A percentile compares a stretch with the other conserved stretches of the same genome.
Conservation (phyloP, 306 rosid genomes). For the Dryas drummondii region DNA sequence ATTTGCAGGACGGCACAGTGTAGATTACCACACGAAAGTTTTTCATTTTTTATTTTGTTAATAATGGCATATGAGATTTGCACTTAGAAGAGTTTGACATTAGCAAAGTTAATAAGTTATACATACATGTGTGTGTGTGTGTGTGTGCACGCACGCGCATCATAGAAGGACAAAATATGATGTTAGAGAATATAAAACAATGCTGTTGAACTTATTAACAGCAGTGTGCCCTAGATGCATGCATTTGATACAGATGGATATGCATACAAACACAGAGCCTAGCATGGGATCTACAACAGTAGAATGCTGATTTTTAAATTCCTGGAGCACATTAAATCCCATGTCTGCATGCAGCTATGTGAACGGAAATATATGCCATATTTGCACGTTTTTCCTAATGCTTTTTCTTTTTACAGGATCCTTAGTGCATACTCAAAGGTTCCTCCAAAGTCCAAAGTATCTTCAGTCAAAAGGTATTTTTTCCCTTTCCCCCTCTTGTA, state of each 20-base stretch:
- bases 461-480: slow-evolving; percentile 60
- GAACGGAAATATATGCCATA: neutral
- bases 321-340: neutral
- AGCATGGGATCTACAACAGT: neutral
- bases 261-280: neutral
- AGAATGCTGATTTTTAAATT: neutral
- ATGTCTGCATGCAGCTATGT: neutral
- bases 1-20: slow-evolving; percentile 1
- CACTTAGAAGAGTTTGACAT: neutral
- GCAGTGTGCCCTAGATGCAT: neutral
- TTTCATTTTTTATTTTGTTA: neutral
- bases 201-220: neutral
- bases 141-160: neutral
- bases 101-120: neutral
- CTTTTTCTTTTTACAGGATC: slow-evolving; percentile 54
- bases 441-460: slow-evolving; percentile 56
- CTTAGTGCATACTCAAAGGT: slow-evolving; percentile 73
- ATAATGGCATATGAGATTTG: neutral
- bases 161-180: neutral
- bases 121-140: neutral
- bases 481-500: neutral
- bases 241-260: neutral
- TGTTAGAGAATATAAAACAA: neutral
- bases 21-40: neutral
- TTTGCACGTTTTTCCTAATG: neutral